These are phyloP conservation scores for Geranium rotundifolium DNA, from an alignment of 345 rosid species.

Conservation along the genomic window DNA sequence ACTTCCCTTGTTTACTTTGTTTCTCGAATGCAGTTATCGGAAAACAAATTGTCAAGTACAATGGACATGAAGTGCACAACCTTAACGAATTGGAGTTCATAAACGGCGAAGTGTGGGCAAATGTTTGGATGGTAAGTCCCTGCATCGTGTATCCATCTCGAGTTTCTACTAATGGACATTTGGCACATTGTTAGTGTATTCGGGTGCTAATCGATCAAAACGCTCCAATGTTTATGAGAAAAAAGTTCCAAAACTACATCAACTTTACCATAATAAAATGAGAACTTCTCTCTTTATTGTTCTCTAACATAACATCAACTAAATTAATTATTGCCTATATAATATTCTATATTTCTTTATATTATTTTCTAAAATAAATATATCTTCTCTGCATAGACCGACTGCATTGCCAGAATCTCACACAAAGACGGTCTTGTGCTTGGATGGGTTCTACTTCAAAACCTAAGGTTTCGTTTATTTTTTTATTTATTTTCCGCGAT, in stretches of 20 bases:
- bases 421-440: constrained; percentile 43
- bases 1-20: neutral
- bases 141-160: neutral
- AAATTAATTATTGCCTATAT: neutral
- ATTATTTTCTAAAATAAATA: neutral
- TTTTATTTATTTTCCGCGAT: neutral
- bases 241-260: too few relatives aligned
- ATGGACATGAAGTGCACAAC: constrained; percentile 43
- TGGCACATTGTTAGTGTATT: too few relatives aligned
- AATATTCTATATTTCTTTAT: neutral
- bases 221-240: too few relatives aligned
- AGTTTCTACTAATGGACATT: too few relatives aligned
- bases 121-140: constrained; percentile 68
- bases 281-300: too few relatives aligned
- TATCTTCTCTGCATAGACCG: constrained; percentile 39
- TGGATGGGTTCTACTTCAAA: constrained; percentile 79
- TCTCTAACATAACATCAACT: too few relatives aligned
- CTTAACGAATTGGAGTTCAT: constrained; percentile 88
- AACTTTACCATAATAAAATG: too few relatives aligned
- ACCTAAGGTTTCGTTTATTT: constrained; percentile 44
- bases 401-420: constrained; percentile 90
- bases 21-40: constrained; percentile 38
- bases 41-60: constrained; percentile 41
- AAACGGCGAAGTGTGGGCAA: constrained; percentile 92
- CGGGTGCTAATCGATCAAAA: neutral